Conservation (phyloP, 1,139 yeast species). For the Debaryomyces fabryi region DNA sequence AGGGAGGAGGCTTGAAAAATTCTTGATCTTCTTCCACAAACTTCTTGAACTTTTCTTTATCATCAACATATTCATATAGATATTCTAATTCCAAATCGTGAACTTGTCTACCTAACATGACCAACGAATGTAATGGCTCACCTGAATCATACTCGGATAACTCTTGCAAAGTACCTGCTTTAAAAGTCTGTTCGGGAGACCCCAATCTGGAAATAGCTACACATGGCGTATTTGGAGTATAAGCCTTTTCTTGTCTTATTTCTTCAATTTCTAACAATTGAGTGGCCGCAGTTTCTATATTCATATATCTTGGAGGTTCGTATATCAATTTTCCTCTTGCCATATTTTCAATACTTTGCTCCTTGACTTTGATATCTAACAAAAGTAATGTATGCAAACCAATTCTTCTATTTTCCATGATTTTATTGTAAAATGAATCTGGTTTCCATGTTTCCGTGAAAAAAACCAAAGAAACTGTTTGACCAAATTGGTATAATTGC, state of each 20-base stretch:
- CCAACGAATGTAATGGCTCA: conserved; percentile 89
- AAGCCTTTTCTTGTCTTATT: conserved; percentile 69
- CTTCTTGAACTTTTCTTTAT: conserved; percentile 59
- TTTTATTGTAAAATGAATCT: conserved; percentile 87
- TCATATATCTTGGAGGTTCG: conserved; percentile 98
- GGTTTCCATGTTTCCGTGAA: conserved; percentile 97
- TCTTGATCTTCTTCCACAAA: conserved; percentile 74
- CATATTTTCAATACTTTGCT: conserved; percentile 92
- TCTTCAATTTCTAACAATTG: conserved; percentile 90
- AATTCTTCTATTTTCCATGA: conserved; percentile 83
- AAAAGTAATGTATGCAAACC: conserved; percentile 90
- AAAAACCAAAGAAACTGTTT: conserved; percentile 92
- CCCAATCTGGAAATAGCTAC: conserved; percentile 93
- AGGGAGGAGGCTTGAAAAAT: conserved; percentile 65
- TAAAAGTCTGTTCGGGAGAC: conserved; percentile 77
- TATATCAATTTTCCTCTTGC: conserved; percentile 90
- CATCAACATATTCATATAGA: conserved; percentile 72
- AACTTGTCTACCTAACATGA: conserved; percentile 89
- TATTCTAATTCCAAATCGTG: conserved; percentile 93
- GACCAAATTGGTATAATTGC: conserved; percentile 94
- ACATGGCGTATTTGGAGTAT: conserved; percentile 86
- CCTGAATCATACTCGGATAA: conserved; percentile 86
- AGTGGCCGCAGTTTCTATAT: conserved; percentile 82
- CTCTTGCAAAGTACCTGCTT: conserved; percentile 80
- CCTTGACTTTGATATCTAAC: conserved; percentile 93